A percentile compares a stretch with the other conserved stretches of the same genome.
phyloP scores from a whole-genome alignment of 2,329 filamentous ascomycete species.

The Neopestalotiopsis clavispora region DNA sequence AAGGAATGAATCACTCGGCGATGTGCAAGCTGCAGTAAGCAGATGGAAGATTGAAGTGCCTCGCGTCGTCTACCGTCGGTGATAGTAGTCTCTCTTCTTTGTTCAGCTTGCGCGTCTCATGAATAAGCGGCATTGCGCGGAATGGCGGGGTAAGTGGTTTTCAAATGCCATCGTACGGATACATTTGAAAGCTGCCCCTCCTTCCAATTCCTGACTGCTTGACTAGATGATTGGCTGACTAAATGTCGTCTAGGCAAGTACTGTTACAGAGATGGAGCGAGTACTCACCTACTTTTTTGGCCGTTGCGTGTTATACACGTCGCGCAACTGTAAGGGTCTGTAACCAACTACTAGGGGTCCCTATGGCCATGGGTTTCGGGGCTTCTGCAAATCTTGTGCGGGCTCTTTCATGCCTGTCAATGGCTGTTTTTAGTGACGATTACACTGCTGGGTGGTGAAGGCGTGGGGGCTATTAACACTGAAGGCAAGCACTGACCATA shows the following conservation, averaged over 20 bases:
- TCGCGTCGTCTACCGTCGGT: constrained; percentile 12
- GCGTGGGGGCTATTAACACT: background rate
- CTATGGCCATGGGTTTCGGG: background rate
- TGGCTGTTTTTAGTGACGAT: background rate
- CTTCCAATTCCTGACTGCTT: background rate
- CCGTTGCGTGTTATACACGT: background rate
- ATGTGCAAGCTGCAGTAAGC: background rate
- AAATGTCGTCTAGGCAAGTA: too few species aligned
- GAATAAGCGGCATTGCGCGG: background rate
- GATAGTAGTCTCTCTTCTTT: background rate
- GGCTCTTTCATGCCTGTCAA: background rate
- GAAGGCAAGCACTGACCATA: constrained; percentile 12
- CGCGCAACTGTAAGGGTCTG: background rate
- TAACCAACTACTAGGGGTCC: background rate
- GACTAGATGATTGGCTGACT: background rate
- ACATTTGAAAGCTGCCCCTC: constrained; percentile 4
- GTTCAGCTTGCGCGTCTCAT: constrained; percentile 9
- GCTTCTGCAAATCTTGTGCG: background rate
- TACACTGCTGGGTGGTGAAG: background rate
- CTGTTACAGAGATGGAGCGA: too few species aligned
- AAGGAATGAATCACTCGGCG: background rate
- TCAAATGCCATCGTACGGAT: background rate
- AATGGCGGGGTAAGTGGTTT: background rate
- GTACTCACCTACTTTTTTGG: background rate
- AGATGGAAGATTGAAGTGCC: background rate